phyloP scores from a whole-genome alignment of 257 asterid species.

The Gardenia jasminoides region DNA sequence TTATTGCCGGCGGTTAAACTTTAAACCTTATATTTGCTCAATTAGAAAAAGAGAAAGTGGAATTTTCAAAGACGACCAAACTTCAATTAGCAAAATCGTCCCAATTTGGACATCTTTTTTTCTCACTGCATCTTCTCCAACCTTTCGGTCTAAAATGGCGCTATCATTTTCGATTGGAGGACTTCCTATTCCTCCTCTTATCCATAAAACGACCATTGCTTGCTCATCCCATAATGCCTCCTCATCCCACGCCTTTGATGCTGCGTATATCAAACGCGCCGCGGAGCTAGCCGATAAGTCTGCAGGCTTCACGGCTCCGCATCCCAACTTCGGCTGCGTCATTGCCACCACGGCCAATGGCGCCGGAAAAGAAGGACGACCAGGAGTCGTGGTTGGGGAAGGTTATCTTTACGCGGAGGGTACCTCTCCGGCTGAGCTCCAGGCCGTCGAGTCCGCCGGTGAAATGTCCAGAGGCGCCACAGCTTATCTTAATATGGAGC shows the following conservation, averaged over 20 bases:
- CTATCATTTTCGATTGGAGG: conserved; percentile 17
- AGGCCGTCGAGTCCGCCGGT: conserved; percentile 77
- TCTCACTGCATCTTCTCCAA: too few relatives aligned
- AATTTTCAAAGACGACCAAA: too few relatives aligned
- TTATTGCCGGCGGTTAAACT: too few relatives aligned
- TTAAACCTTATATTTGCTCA: too few relatives aligned
- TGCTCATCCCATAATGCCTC: conserved; percentile 22
- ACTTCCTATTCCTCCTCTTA: conserved; percentile 2
- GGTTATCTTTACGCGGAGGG: conserved; percentile 89
- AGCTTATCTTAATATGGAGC: conserved; percentile 95
- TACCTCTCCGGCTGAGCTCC: conserved; percentile 75
- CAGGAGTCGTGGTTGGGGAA: conserved; percentile 64
- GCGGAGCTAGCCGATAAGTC: conserved; percentile 86
- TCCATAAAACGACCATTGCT: background rate
- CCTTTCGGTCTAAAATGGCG: background rate
- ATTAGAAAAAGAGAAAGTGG: too few relatives aligned
- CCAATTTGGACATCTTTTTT: too few relatives aligned
- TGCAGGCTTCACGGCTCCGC: conserved; percentile 90
- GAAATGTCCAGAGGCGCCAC: conserved; percentile 73
- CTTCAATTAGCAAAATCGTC: too few relatives aligned
- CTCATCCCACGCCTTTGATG: conserved; percentile 50
- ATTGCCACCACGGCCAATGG: conserved; percentile 38
- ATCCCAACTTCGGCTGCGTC: conserved; percentile 92
- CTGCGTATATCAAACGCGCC: conserved; percentile 69
- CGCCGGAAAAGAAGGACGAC: conserved; percentile 27